Evolutionary conservation across 495 filamentous ascomycete species (phyloP).

Genomic region (Talaromyces liani): DNA sequence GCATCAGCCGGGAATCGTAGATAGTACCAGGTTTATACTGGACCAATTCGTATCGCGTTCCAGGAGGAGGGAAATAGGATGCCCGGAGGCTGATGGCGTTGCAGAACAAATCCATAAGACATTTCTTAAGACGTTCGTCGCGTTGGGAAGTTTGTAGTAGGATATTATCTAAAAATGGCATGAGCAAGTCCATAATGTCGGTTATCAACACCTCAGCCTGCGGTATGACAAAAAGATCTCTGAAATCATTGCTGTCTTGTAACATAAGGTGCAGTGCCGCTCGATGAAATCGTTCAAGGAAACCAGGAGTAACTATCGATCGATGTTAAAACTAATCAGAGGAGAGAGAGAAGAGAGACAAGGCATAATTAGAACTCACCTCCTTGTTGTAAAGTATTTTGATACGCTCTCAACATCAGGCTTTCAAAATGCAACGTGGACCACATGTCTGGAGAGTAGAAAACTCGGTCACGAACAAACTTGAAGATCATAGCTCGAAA

Average conservation of each 20-base stretch:
- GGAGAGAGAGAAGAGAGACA: background rate
- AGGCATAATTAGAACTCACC: background rate
- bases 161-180: background rate
- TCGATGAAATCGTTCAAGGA: background rate
- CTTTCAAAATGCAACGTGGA: background rate
- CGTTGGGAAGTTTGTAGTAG: background rate
- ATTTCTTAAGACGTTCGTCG: background rate
- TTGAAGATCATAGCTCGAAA: background rate
- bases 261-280: background rate
- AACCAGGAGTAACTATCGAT: background rate
- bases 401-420: background rate
- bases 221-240: background rate
- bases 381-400: background rate
- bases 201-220: background rate
- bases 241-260: background rate
- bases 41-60: background rate
- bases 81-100: background rate
- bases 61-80: background rate
- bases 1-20: background rate
- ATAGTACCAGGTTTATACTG: background rate
- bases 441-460: constrained; percentile 3
- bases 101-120: background rate
- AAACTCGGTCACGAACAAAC: background rate
- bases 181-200: background rate
- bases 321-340: background rate